These are phyloP conservation scores for Cornus florida DNA, from an alignment of 148 eudicot genomes.

Conservation along the genomic window DNA sequence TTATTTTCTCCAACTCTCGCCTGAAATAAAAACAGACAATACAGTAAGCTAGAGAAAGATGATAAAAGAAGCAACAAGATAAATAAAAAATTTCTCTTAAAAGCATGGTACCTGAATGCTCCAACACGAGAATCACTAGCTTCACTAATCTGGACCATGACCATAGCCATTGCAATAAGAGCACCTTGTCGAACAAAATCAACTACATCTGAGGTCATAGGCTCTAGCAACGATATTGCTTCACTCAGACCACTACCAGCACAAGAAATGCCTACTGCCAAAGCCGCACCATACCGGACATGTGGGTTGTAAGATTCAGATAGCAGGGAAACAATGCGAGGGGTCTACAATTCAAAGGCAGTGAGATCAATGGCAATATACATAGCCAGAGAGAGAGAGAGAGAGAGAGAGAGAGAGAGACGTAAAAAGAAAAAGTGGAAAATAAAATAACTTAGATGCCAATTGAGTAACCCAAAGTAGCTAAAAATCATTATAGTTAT, in stretches of 20 bases:
- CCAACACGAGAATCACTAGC: slow-evolving; percentile 99
- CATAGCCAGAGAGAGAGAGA: neutral
- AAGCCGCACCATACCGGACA: slow-evolving; percentile 96
- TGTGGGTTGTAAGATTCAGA: slow-evolving; percentile 98
- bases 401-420: neutral
- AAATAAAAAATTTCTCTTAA: no score
- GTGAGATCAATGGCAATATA: neutral
- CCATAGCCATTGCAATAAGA: slow-evolving; percentile 99
- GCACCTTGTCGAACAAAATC: slow-evolving; percentile 99
- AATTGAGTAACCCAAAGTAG: neutral
- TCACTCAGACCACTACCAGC: slow-evolving; percentile 97
- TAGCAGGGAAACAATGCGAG: slow-evolving; percentile 85
- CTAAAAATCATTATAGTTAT: neutral
- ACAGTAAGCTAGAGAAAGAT: slow-evolving; percentile 2
- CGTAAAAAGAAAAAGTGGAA: neutral
- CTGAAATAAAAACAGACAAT: slow-evolving; percentile 26
- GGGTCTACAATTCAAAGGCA: slow-evolving; percentile 60
- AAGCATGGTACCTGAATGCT: slow-evolving; percentile 66
- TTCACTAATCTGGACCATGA: slow-evolving; percentile 91
- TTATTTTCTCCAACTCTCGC: slow-evolving; percentile 93
- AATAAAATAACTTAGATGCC: neutral
- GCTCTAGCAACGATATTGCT: slow-evolving; percentile 95
- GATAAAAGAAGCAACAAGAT: neutral
- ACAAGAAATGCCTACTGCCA: slow-evolving; percentile 97
- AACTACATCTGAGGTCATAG: slow-evolving; percentile 92